These are phyloP conservation scores for Cucumis sativus DNA, from an alignment of 306 rosid species.

Conservation along the genomic window DNA sequence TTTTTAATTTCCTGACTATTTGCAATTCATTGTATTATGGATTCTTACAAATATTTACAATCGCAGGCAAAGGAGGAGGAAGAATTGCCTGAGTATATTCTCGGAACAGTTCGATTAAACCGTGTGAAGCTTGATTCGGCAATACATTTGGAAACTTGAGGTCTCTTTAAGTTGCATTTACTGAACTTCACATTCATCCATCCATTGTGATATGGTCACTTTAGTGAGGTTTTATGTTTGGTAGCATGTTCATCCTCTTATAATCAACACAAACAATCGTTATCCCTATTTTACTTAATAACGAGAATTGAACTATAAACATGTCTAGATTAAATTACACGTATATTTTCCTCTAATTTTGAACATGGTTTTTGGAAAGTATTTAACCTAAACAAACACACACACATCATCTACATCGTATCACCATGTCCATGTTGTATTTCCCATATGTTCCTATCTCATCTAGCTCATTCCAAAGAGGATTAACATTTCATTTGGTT, in stretches of 20 bases:
- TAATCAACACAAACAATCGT: background rate
- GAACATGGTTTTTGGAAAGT: background rate
- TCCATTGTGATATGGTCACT: background rate
- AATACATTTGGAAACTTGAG: slow-evolving; percentile 29
- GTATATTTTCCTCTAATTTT: background rate
- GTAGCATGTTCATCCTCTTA: background rate
- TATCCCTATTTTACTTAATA: background rate
- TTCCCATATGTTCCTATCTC: background rate
- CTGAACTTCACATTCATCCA: background rate
- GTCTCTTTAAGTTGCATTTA: slow-evolving; percentile 4
- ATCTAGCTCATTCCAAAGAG: background rate
- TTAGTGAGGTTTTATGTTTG: background rate
- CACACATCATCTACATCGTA: too few species aligned
- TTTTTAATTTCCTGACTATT: background rate
- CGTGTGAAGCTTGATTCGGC: slow-evolving; percentile 61
- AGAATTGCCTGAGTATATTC: slow-evolving; percentile 81
- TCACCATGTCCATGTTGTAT: too few species aligned
- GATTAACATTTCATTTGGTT: background rate
- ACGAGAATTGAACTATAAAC: background rate
- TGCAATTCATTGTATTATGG: background rate
- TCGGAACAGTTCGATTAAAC: slow-evolving; percentile 75
- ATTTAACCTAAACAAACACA: background rate
- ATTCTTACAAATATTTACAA: background rate
- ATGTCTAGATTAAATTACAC: too few species aligned
- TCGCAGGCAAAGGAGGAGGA: slow-evolving; percentile 68